phyloP scores from a whole-genome alignment of 164 flowering plant genomes.

The Stephania cephalantha region DNA sequence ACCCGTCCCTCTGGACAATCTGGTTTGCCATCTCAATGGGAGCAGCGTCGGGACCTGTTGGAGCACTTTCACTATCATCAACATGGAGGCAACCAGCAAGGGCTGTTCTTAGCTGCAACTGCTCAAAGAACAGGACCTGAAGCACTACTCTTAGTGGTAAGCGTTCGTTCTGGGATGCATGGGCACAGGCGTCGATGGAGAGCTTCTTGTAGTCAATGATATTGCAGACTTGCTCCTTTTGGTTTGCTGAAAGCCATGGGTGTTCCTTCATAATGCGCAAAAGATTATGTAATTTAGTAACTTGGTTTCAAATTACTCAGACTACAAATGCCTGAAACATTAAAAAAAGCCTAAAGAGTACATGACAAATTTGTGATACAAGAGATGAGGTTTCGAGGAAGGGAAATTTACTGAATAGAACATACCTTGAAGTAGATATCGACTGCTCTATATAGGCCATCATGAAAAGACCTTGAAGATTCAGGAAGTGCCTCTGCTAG shows the following conservation, averaged over 20 bases:
- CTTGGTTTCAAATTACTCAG: background rate
- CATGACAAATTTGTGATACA: background rate
- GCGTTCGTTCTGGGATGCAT: constrained; percentile 87
- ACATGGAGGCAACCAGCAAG: constrained; percentile 51
- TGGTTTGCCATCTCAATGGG: constrained; percentile 37
- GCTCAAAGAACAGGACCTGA: constrained; percentile 93
- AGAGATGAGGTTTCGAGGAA: background rate
- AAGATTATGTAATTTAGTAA: background rate
- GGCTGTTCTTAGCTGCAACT: constrained; percentile 77
- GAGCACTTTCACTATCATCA: constrained; percentile 44
- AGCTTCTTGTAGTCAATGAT: constrained; percentile 77
- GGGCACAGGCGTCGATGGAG: constrained; percentile 91
- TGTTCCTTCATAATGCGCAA: constrained; percentile 58
- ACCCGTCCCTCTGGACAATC: constrained; percentile 64
- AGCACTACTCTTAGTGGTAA: constrained; percentile 78
- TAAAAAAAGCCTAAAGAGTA: background rate
- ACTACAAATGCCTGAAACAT: too few relatives aligned
- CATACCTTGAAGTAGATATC: constrained; percentile 90
- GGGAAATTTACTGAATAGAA: background rate
- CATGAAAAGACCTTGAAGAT: constrained; percentile 75
- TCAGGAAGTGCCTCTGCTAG: constrained; percentile 84
- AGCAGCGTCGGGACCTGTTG: constrained; percentile 26
- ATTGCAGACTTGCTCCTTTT: constrained; percentile 71
- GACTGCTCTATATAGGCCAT: constrained; percentile 88
- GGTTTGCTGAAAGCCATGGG: constrained; percentile 76